Base-by-base conservation (phyloP, 441 rosid species). In the Gossypium laxum region DNA sequence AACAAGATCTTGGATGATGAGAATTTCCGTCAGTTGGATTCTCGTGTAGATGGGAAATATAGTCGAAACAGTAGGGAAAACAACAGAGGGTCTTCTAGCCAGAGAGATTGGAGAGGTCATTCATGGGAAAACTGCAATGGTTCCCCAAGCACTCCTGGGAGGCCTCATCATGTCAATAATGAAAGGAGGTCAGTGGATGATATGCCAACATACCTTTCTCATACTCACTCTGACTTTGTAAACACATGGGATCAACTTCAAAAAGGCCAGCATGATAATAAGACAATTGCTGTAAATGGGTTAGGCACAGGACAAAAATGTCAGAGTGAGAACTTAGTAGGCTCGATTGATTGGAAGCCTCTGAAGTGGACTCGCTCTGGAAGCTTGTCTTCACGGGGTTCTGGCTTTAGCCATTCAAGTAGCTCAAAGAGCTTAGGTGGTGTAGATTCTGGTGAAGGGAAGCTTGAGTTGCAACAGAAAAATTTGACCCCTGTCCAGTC, bases 401-500 rank as follows among this genome's bases (percentile, higher is more conserved):
- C 96, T 12, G 91, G 98, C 82, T 86, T 83, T 73, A 91, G 99
- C 83, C 92, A 91, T 78, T 92, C 99, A 45, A 87, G 96, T 76
- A 86, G 98, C 83, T 90, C 96, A 7, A 95, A 90, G 85, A 91
- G 96, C 79, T 55, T 87, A 80, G 63, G 63, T n/a, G 94, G 82
- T 60, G 86, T 76, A 66, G 92, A 91, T 77, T 90, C 96, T 30
- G 72, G 78, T 32, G 96, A 90, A 72, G 83, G 79, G 63, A 90
- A 90, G 80, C 72, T 54, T 34, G 96, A 88, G 59, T 59, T 77
- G 76, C 82, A 81, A 57, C 79, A 77, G 38, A 93, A 84, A 75
- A 81, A 61, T 75, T 84, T 70, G 63, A 77, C 82, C 65, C 81
- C 85, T 8, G 76, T 85, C 32, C 87, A 79, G 60, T 90, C 96